Conservation (phyloP, 2,329 filamentous ascomycete genomes). For the Hypocrella siamensis region DNA sequence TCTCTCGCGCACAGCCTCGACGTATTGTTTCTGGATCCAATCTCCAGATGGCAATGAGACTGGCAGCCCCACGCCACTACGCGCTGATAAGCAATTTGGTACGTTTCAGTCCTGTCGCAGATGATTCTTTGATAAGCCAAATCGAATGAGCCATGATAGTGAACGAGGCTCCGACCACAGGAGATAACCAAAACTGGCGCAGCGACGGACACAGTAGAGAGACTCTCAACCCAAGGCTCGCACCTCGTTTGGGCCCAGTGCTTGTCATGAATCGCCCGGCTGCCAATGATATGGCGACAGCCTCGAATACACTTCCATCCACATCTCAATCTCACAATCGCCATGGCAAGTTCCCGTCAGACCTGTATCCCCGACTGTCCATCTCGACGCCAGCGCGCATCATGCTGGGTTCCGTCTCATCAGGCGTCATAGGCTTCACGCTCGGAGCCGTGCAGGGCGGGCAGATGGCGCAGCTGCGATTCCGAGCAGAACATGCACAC, state of each 20-base stretch:
- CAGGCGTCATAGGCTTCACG: slow-evolving; percentile 51
- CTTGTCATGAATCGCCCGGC: slow-evolving; percentile 1
- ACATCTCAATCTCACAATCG: too few species aligned
- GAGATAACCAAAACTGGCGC: too few species aligned
- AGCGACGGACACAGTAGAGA: too few species aligned
- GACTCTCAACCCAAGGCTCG: too few species aligned
- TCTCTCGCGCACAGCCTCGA: not conserved
- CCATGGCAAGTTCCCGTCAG: slow-evolving; percentile 11
- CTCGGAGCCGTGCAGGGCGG: slow-evolving; percentile 61
- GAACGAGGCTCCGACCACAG: too few species aligned
- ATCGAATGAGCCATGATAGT: too few species aligned
- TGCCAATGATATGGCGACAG: slow-evolving; percentile 1
- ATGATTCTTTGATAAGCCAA: too few species aligned
- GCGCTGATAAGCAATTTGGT: too few species aligned
- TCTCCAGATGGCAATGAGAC: not conserved
- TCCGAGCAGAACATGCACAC: slow-evolving; percentile 93
- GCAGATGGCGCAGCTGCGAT: slow-evolving; percentile 61
- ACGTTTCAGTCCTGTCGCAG: too few species aligned
- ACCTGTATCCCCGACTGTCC: slow-evolving; percentile 33
- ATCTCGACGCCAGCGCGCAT: slow-evolving; percentile 51
- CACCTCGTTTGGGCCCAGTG: too few species aligned
- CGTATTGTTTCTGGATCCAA: not conserved
- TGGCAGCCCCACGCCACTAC: not conserved
- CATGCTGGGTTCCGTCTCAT: slow-evolving; percentile 44
- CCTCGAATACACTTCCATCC: too few species aligned